Percentiles rank a stretch among this genome's conserved stretches.
phyloP scores from a whole-genome alignment of 2,329 filamentous ascomycete species.

The Penicillium sp. region DNA sequence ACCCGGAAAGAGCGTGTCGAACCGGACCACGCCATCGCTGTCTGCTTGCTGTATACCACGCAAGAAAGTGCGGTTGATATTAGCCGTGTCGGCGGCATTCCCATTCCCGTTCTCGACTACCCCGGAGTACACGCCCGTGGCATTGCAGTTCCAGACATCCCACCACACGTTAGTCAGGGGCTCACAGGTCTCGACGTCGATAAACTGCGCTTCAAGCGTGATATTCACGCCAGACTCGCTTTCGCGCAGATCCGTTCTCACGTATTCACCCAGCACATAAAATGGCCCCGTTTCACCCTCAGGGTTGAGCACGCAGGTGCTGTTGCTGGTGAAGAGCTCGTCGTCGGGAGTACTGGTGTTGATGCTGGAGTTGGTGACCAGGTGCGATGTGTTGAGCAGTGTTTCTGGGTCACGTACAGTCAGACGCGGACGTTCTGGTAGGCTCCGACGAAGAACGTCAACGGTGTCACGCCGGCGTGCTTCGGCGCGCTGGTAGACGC shows the following conservation, averaged over 20 bases:
- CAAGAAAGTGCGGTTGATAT: conserved; percentile 38
- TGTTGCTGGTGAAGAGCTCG: conserved; percentile 24
- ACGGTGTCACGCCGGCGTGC: conserved; percentile 21
- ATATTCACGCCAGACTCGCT: conserved; percentile 33
- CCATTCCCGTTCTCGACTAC: conserved; percentile 25
- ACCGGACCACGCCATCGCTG: conserved; percentile 38
- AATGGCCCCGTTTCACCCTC: conserved; percentile 48
- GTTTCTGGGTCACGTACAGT: conserved; percentile 30
- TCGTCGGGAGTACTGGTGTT: conserved; percentile 19
- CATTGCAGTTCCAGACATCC: conserved; percentile 37
- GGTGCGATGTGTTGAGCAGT: conserved; percentile 35
- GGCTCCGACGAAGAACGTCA: conserved; percentile 14
- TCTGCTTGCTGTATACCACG: conserved; percentile 44
- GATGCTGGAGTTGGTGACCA: conserved; percentile 25
- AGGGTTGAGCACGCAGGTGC: conserved; percentile 46
- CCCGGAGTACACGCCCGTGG: conserved; percentile 28
- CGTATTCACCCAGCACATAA: conserved; percentile 39
- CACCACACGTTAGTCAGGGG: conserved; percentile 30
- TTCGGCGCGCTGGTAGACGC: conserved; percentile 21
- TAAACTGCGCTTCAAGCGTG: conserved; percentile 37
- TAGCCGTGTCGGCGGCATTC: conserved; percentile 23
- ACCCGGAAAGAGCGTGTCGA: conserved; percentile 42
- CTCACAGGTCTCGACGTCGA: conserved; percentile 38
- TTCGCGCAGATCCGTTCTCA: conserved; percentile 35
- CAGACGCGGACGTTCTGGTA: conserved; percentile 12